A percentile compares a stretch with the other conserved stretches of the same genome.
Conservation (phyloP, 2,329 filamentous ascomycete genomes). For the Cadophora gregata region DNA sequence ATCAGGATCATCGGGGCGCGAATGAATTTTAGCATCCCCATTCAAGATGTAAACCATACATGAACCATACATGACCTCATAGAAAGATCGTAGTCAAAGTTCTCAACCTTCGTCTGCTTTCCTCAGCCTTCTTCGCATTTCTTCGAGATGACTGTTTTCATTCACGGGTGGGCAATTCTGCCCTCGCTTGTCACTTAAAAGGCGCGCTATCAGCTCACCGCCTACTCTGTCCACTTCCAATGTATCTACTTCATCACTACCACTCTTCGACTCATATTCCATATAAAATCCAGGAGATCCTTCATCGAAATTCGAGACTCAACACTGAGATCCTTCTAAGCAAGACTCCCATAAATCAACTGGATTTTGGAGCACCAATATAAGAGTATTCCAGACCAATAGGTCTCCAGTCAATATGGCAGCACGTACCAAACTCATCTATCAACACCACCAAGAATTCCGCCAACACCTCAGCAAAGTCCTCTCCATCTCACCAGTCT, state of each 20-base stretch:
- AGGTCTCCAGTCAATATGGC: slow-evolving; percentile 9
- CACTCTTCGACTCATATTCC: not conserved
- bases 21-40: too few species aligned
- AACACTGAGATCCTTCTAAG: too few species aligned
- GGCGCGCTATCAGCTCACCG: slow-evolving; percentile 7
- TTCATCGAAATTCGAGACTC: too few species aligned
- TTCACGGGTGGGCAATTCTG: not conserved
- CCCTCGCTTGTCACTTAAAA: slow-evolving; percentile 13
- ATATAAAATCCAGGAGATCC: not conserved
- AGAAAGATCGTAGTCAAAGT: too few species aligned
- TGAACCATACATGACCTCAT: too few species aligned
- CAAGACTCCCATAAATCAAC: too few species aligned
- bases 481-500: slow-evolving; percentile 29
- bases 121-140: too few species aligned
- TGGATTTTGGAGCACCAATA: not conserved
- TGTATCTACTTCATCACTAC: not conserved
- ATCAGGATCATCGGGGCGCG: too few species aligned
- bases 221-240: not conserved
- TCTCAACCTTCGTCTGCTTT: too few species aligned
- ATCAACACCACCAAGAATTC: slow-evolving; percentile 23
- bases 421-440: slow-evolving; percentile 20
- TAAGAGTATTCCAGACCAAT: not conserved
- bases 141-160: too few species aligned
- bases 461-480: slow-evolving; percentile 23
- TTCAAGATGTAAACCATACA: too few species aligned